These are phyloP conservation scores for Fusarium irregulare DNA, from an alignment of 2,329 filamentous ascomycete species.

Conservation along the genomic window DNA sequence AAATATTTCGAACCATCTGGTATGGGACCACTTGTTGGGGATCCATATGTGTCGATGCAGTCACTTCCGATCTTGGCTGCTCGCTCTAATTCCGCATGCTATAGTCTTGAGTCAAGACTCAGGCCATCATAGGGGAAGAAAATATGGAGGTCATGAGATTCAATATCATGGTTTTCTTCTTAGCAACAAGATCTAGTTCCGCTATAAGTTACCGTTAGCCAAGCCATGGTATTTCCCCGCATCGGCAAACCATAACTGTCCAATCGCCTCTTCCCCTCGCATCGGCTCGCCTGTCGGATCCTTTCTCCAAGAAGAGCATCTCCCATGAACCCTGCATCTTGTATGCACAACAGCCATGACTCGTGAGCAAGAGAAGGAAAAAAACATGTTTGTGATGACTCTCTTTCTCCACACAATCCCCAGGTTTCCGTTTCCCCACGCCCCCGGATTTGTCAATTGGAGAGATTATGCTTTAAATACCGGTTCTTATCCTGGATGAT, in stretches of 20 bases:
- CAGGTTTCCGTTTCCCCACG: conserved; percentile 41
- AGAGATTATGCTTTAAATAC: conserved; percentile 12
- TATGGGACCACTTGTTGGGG: background rate
- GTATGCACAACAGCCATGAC: conserved; percentile 5
- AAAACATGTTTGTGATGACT: conserved; percentile 32
- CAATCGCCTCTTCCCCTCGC: conserved; percentile 41
- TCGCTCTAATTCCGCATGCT: background rate
- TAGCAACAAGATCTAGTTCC: background rate
- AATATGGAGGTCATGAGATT: conserved; percentile 5
- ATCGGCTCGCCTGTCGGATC: conserved; percentile 48
- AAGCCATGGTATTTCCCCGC: conserved; percentile 13
- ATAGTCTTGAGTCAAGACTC: background rate
- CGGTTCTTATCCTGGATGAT: background rate
- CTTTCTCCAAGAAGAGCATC: background rate
- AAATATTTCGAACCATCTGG: background rate
- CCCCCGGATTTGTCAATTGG: conserved; percentile 37
- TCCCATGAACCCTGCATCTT: conserved; percentile 15
- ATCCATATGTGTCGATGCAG: background rate
- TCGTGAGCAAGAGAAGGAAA: background rate
- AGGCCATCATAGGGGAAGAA: background rate
- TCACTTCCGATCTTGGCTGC: background rate
- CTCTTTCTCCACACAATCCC: conserved; percentile 36
- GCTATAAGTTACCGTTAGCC: background rate
- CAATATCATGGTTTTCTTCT: background rate
- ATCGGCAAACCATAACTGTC: conserved; percentile 1